Evolutionary conservation across 2,329 filamentous ascomycete species (phyloP), one percentile per base, ranked within the genome.

Genomic region (Fusarium concolor): DNA sequence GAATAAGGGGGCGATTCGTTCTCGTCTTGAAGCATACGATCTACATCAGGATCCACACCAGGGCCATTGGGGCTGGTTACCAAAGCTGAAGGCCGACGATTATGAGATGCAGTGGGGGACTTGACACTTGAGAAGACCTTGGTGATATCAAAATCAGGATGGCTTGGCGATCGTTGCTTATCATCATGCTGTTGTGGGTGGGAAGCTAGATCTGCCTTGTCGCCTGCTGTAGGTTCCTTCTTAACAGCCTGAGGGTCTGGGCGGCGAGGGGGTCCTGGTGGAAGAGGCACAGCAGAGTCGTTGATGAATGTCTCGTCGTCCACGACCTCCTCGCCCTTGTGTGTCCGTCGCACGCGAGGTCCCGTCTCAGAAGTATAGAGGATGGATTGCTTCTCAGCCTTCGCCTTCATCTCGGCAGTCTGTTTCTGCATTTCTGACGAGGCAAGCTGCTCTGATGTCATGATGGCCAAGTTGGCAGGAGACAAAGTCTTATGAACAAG

Each of bases 291-390:
- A n/a, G 76, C 74, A 24, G 81, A 78, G 35, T 74, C 77, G 14
- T 72, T 75, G n/a, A 79, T 62, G 37, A 79, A 77, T n/a, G 80
- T 84, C 33, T 96, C 93, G 44, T 91, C 89, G 65, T 95, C 94
- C 17, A 98, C 86, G 17, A 97, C 79, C 76, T 98, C 96, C 60
- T 97, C 94, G 14, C 96, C 96, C 79, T 98, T 98, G 82, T 98
- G 95, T 3, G 95, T 97, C 71, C 92, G 89, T 73, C 94, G 88
- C 57, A 97, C 90, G 5, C 94, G 89, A 6, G 94, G 93, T 47
- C 88, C 86, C 2, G 78, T 77, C 18, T 92, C 89, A 20, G 92
- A 88, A 15, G 93, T 87, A 62, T 95, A 89, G 33, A 97, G 86
- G 45, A 96, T 94, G 44, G 95, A 92, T 77, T 95, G 92, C 73